Percentiles rank a stretch among this genome's conserved stretches.
These are phyloP conservation scores for Rhipidocladum racemiflorum DNA, from an alignment of 176 grass and related monocot genomes.

Conservation along the genomic window DNA sequence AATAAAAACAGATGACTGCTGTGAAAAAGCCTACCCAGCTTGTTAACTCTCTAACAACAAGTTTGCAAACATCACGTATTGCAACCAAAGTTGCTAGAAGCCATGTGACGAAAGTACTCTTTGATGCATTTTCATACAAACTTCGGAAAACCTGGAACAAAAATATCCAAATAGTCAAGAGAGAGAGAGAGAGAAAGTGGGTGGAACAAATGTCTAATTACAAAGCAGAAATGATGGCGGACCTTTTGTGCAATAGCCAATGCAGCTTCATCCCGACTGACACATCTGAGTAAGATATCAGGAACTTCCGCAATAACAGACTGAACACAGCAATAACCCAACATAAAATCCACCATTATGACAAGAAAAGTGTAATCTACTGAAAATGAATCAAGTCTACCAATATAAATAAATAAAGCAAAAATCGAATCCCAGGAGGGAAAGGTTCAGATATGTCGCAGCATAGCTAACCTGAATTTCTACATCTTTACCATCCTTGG, in stretches of 20 bases:
- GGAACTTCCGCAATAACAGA: slow-evolving; percentile 81
- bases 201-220: slow-evolving; percentile 5
- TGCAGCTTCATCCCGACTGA: slow-evolving; percentile 81
- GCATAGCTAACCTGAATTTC: slow-evolving; percentile 77
- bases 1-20: slow-evolving; percentile 31
- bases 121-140: slow-evolving; percentile 80
- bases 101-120: slow-evolving; percentile 52
- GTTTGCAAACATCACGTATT: slow-evolving; percentile 81
- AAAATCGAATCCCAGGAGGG: neutral
- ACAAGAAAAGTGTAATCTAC: slow-evolving; percentile 1
- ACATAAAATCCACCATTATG: slow-evolving; percentile 22
- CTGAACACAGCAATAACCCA: slow-evolving; percentile 47
- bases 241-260: slow-evolving; percentile 88
- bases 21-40: slow-evolving; percentile 62
- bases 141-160: slow-evolving; percentile 79
- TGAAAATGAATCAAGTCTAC: neutral
- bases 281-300: slow-evolving; percentile 84
- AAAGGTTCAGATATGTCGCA: slow-evolving; percentile 16
- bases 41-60: slow-evolving; percentile 84
- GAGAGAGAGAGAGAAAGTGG: neutral
- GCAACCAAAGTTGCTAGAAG: slow-evolving; percentile 71
- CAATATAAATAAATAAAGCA: neutral
- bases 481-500: slow-evolving; percentile 61
- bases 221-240: slow-evolving; percentile 6
- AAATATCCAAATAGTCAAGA: neutral